These are phyloP conservation scores for Claviceps pusilla DNA, from an alignment of 2,329 filamentous ascomycete species.

Conservation along the genomic window DNA sequence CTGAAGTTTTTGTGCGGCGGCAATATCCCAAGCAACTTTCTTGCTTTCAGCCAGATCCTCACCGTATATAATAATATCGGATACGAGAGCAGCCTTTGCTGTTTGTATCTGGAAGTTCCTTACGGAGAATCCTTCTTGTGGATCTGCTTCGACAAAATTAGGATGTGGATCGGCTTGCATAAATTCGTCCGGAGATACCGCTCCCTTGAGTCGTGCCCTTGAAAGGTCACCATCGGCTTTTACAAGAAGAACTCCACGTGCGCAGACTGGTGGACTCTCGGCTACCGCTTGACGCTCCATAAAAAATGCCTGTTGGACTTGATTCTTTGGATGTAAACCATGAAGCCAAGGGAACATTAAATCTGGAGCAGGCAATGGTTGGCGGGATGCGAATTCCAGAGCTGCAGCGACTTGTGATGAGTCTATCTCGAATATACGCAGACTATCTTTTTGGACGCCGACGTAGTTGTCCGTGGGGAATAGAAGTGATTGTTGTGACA, in stretches of 20 bases:
- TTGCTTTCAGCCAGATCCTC: conserved; percentile 48
- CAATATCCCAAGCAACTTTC: conserved; percentile 53
- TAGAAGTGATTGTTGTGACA: conserved; percentile 52
- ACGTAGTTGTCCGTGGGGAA: conserved; percentile 56
- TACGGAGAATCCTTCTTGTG: conserved; percentile 80
- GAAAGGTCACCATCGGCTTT: conserved; percentile 75
- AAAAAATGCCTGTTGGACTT: conserved; percentile 83
- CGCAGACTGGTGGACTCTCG: conserved; percentile 53
- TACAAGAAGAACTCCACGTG: conserved; percentile 70
- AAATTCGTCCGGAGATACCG: conserved; percentile 69
- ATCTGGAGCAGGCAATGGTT: conserved; percentile 71
- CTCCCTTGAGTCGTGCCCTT: conserved; percentile 66
- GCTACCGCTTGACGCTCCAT: conserved; percentile 57
- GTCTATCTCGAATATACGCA: conserved; percentile 59
- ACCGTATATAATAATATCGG: conserved; percentile 86
- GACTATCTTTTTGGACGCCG: conserved; percentile 31
- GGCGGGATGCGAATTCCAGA: conserved; percentile 58
- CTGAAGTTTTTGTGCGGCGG: conserved; percentile 64
- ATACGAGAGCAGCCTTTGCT: conserved; percentile 72
- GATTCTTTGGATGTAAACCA: conserved; percentile 76
- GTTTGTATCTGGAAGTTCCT: conserved; percentile 95
- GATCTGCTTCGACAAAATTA: conserved; percentile 71
- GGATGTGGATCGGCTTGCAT: conserved; percentile 36
- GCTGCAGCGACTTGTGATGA: conserved; percentile 55
- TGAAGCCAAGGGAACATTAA: conserved; percentile 93